Percentiles rank a stretch among this genome's conserved stretches.
phyloP scores from a whole-genome alignment of 345 rosid species.

The Gossypium sturtianum region DNA sequence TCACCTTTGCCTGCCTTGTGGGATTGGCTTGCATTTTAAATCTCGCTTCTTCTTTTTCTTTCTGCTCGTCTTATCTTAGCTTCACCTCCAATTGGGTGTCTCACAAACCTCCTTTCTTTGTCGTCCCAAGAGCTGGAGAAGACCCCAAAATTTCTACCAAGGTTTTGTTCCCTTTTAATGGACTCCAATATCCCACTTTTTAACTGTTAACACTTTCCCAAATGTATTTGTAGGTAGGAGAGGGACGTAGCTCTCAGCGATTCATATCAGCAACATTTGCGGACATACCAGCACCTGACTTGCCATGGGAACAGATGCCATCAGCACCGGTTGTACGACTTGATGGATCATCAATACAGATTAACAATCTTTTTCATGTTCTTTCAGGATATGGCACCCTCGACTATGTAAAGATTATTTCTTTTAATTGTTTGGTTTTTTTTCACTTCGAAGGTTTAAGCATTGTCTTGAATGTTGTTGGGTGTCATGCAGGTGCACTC shows the following conservation, averaged over 20 bases:
- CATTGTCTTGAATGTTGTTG: not conserved
- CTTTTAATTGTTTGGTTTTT: not conserved
- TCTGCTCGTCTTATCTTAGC: conserved; percentile 21
- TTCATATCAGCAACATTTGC: conserved; percentile 58
- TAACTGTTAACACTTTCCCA: not conserved
- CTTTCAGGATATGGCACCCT: conserved; percentile 63
- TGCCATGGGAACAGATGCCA: conserved; percentile 72
- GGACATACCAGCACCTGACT: conserved; percentile 67
- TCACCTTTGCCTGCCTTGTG: conserved; percentile 30
- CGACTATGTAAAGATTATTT: conserved; percentile 41
- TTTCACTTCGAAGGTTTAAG: not conserved
- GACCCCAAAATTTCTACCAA: conserved; percentile 4
- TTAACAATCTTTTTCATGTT: conserved; percentile 58
- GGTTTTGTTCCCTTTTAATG: conserved; percentile 17
- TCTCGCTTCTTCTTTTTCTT: conserved; percentile 35
- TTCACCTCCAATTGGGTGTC: conserved; percentile 39
- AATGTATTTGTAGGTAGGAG: conserved; percentile 29
- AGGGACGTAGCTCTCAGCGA: conserved; percentile 17
- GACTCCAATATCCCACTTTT: not conserved
- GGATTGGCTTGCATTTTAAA: conserved; percentile 35
- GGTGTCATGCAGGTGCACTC: conserved; percentile 55
- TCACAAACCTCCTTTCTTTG: conserved; percentile 24
- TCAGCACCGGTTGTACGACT: conserved; percentile 89
- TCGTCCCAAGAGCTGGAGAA: conserved; percentile 12
- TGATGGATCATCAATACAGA: conserved; percentile 71